A percentile compares a stretch with the other conserved stretches of the same genome.
Evolutionary conservation across 1,139 yeast species (phyloP).

Genomic region (Eremothecium coryli): DNA sequence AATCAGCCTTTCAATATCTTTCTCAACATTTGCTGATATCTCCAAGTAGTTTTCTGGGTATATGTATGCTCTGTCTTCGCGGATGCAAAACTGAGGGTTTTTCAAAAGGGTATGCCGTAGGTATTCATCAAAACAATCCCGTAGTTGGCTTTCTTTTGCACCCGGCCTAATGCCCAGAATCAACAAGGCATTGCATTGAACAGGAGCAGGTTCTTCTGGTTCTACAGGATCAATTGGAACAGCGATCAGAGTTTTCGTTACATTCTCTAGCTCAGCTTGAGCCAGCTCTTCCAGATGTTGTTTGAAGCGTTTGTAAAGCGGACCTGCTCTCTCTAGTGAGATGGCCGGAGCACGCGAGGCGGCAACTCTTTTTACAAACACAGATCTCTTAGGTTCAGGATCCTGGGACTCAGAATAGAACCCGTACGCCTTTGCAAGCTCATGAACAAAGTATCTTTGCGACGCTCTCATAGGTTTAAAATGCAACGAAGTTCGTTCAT

Average conservation of each 20-base stretch:
- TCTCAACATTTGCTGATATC: constrained; percentile 22
- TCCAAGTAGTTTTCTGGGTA: constrained; percentile 32
- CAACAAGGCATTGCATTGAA: constrained; percentile 41
- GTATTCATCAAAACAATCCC: constrained; percentile 22
- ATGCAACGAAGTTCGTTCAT: constrained; percentile 35
- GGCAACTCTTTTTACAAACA: constrained; percentile 43
- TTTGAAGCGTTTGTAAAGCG: constrained; percentile 25
- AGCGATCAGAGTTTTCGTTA: constrained; percentile 20
- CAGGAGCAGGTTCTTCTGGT: constrained; percentile 9
- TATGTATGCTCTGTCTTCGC: constrained; percentile 38
- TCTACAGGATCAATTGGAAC: constrained; percentile 11
- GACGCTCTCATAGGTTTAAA: constrained; percentile 66
- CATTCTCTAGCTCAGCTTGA: constrained; percentile 24
- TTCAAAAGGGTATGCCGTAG: constrained; percentile 24
- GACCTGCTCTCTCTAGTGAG: constrained; percentile 28
- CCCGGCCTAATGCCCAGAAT: constrained; percentile 44
- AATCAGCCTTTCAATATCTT: constrained; percentile 22
- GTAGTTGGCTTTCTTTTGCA: constrained; percentile 33
- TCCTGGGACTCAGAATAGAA: constrained; percentile 70
- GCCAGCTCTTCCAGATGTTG: constrained; percentile 32
- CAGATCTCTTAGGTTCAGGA: constrained; percentile 68
- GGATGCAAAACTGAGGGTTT: constrained; percentile 26
- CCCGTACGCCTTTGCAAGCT: constrained; percentile 49
- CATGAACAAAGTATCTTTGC: constrained; percentile 65
- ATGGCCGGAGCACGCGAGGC: constrained; percentile 28